phyloP scores from a whole-genome alignment of 1,284 basidiomycete genomes.

The Prillingera fragicola region DNA sequence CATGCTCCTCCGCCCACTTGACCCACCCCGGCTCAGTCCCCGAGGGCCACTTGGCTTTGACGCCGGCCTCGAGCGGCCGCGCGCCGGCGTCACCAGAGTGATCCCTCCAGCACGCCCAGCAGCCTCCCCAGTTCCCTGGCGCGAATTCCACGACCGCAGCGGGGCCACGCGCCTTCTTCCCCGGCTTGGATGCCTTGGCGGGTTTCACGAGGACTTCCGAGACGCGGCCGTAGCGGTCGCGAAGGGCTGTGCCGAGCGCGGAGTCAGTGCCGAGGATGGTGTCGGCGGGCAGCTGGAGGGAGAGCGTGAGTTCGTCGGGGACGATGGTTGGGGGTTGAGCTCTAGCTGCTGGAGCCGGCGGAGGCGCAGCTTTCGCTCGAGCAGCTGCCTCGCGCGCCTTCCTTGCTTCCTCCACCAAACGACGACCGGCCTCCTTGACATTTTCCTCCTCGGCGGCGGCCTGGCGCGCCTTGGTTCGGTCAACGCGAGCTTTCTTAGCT shows the following conservation, averaged over 20 bases:
- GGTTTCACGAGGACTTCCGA: slow-evolving; percentile 31
- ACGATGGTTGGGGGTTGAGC: slow-evolving; percentile 31
- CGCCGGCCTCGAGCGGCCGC: slow-evolving; percentile 53
- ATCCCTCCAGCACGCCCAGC: slow-evolving; percentile 43
- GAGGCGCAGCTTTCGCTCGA: slow-evolving; percentile 1
- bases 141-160: slow-evolving; percentile 48
- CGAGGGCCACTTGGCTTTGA: slow-evolving; percentile 61
- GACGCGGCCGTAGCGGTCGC: slow-evolving; percentile 37
- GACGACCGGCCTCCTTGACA: slow-evolving; percentile 71
- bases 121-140: slow-evolving; percentile 50
- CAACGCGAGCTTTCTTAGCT: slow-evolving; percentile 66
- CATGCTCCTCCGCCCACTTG: slow-evolving; percentile 61
- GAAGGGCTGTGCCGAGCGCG: slow-evolving; percentile 20
- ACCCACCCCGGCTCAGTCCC: slow-evolving; percentile 69
- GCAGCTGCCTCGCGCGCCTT: slow-evolving; percentile 18
- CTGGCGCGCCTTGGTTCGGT: slow-evolving; percentile 51
- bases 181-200: slow-evolving; percentile 18
- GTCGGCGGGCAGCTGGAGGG: slow-evolving; percentile 35
- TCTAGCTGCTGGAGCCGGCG: slow-evolving; percentile 6
- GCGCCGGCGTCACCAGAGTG: slow-evolving; percentile 13
- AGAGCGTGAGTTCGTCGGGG: slow-evolving; percentile 36
- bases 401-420: slow-evolving; percentile 59
- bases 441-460: slow-evolving; percentile 59
- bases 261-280: slow-evolving; percentile 11
- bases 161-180: slow-evolving; percentile 48